Conservation (phyloP, 305 asterid genomes). For the Rubia tinctorum region DNA sequence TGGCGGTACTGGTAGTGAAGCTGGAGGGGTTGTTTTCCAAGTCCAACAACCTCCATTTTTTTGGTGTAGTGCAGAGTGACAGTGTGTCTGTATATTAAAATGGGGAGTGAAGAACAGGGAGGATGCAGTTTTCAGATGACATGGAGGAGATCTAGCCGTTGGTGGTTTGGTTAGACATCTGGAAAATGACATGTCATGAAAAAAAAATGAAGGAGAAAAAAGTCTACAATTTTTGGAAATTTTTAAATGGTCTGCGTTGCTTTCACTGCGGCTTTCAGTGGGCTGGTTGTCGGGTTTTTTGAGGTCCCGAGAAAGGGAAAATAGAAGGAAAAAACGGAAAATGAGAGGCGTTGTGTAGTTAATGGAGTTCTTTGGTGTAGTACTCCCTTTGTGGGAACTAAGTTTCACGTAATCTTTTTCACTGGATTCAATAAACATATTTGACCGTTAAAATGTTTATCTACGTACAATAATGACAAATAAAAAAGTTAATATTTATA, state of each 20-base stretch:
- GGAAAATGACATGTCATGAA: slow-evolving; percentile 13
- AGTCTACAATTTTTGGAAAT: background rate
- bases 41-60: slow-evolving; percentile 6
- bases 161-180: slow-evolving; percentile 4
- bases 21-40: background rate
- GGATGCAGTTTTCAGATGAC: background rate
- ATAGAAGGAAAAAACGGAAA: background rate
- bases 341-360: background rate
- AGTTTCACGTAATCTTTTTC: too few relatives aligned
- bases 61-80: too few relatives aligned
- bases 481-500: too few relatives aligned
- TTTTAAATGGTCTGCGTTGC: background rate
- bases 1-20: background rate
- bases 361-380: background rate
- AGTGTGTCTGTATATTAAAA: slow-evolving; percentile 14
- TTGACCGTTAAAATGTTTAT: too few relatives aligned
- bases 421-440: too few relatives aligned
- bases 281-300: background rate
- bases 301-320: background rate
- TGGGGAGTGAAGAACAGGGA: background rate
- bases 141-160: slow-evolving; percentile 15
- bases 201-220: background rate
- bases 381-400: too few relatives aligned
- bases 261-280: slow-evolving; percentile 1
- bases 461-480: too few relatives aligned